Evolutionary conservation across 2,329 filamentous ascomycete species (phyloP), one percentile per base, ranked within the genome.

Genomic region (Hypoxylon sp.): DNA sequence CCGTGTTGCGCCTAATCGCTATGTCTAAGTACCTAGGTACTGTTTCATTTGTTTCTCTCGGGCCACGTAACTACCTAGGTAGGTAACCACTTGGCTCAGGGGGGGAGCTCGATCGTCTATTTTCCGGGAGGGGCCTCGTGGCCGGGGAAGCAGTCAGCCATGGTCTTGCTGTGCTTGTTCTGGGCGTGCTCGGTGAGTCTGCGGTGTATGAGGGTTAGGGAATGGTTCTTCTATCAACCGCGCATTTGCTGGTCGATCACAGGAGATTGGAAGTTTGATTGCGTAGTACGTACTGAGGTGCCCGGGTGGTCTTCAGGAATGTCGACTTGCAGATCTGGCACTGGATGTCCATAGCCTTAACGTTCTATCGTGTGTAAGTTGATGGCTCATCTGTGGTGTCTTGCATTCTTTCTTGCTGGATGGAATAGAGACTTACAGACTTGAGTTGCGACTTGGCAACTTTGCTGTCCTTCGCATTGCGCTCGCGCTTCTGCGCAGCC

Each of bases 321-420:
- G 87, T 89, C 63, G 87, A 82, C 74, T 86, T 88, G 87, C 89
- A 92, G 66, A 84, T 78, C 61, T 82, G 75, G 80, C 89, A 92
- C 72, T 90, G 86, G 72, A 91, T 89, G 67, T 82, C 86, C 77
- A 85, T 88, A 52, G 89, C 88, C 62, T 86, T 78, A 63, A 81
- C 78, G 75, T 91, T 91, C 86, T 89, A 36, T 17, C 13, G 19
- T 36, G 40, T 47, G 42, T 42, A 26, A 46, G 37, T 31, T 31
- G 31, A 29, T 7, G 16, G 25, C 7, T 40, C 20, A 5, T 9
- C 5, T 25, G 6, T 9, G 21, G 6, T 9, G 5, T 25, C 9
- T 25, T 9, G 21, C 6, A 25, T 5, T 25, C 9, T 17, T 49
- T 11, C 32, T 38, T 7, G 7, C 21, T 29, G 9, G 17, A 15